Percentiles rank a stretch among this genome's conserved stretches.
phyloP scores from a whole-genome alignment of 1,139 yeast genomes.

The Pichia sp. region DNA sequence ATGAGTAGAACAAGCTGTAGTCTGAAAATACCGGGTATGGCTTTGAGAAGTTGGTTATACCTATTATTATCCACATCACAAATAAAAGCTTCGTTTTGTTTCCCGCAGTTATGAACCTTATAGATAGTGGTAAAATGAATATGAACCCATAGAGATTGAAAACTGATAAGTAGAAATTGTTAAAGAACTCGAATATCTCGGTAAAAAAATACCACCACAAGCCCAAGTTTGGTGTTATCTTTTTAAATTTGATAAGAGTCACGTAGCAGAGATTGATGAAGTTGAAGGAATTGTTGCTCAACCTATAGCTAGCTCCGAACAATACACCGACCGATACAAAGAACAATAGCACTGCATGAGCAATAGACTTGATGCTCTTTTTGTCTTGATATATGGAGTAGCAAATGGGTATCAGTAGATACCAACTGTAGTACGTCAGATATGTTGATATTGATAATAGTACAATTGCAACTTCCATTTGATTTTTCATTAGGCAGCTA shows the following conservation, averaged over 20 bases:
- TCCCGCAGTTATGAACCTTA: conserved; percentile 46
- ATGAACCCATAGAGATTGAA: conserved; percentile 73
- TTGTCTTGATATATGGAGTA: conserved; percentile 19
- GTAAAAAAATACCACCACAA: conserved; percentile 98
- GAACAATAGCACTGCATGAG: conserved; percentile 17
- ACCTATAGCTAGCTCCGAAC: conserved; percentile 37
- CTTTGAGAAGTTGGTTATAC: conserved; percentile 70
- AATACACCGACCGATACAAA: conserved; percentile 32
- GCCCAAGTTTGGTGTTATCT: conserved; percentile 81
- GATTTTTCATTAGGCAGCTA: conserved; percentile 41
- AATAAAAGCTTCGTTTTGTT: conserved; percentile 43
- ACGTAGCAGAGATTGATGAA: conserved; percentile 63
- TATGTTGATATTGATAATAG: conserved; percentile 62
- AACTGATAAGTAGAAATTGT: conserved; percentile 75
- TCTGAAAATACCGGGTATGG: conserved; percentile 90
- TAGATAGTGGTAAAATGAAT: conserved; percentile 68
- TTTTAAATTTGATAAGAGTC: conserved; percentile 56
- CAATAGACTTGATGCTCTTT: background rate
- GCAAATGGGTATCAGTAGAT: conserved; percentile 51
- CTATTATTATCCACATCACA: conserved; percentile 57
- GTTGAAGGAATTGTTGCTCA: conserved; percentile 41
- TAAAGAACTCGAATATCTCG: conserved; percentile 88
- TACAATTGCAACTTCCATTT: conserved; percentile 44
- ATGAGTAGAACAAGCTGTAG: conserved; percentile 52
- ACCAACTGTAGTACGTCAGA: conserved; percentile 58